These are phyloP conservation scores for Oryza australiensis DNA, from an alignment of 176 grass and related monocot genomes.

Conservation along the genomic window DNA sequence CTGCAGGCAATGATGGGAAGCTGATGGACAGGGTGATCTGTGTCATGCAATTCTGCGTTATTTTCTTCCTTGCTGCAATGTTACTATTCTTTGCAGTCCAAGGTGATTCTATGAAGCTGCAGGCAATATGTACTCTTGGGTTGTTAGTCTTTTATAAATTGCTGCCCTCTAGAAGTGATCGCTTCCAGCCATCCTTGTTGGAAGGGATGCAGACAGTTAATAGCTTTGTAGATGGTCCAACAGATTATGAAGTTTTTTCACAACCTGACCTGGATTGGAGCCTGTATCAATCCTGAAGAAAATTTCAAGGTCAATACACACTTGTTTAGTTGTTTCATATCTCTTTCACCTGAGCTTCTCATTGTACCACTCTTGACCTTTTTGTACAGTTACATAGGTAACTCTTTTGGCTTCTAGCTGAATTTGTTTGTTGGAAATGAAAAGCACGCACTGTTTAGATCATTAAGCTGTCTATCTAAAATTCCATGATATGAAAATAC, in stretches of 20 bases:
- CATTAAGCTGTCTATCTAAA: neutral
- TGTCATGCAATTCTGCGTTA: constrained; percentile 96
- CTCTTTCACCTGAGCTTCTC: constrained; percentile 18
- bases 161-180: constrained; percentile 77
- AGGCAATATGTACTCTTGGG: constrained; percentile 87
- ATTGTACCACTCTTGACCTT: constrained; percentile 2
- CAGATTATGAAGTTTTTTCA: constrained; percentile 96
- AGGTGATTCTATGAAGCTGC: constrained; percentile 84
- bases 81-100: constrained; percentile 86
- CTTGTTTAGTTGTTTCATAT: constrained; percentile 46
- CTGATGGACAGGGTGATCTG: constrained; percentile 93
- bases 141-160: constrained; percentile 84
- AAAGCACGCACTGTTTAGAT: neutral
- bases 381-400: constrained; percentile 50
- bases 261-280: constrained; percentile 90
- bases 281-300: constrained; percentile 73
- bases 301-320: constrained; percentile 40
- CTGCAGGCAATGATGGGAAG: constrained; percentile 94
- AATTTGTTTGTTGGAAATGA: constrained; percentile 24
- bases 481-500: neutral
- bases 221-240: constrained; percentile 92
- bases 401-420: constrained; percentile 15
- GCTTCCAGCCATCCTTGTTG: constrained; percentile 74
- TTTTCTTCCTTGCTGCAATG: constrained; percentile 95
- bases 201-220: constrained; percentile 91